Percentiles rank a stretch among this genome's conserved stretches.
Evolutionary conservation across 306 rosid genomes (phyloP).

Genomic region (Lathyrus tuberosus): DNA sequence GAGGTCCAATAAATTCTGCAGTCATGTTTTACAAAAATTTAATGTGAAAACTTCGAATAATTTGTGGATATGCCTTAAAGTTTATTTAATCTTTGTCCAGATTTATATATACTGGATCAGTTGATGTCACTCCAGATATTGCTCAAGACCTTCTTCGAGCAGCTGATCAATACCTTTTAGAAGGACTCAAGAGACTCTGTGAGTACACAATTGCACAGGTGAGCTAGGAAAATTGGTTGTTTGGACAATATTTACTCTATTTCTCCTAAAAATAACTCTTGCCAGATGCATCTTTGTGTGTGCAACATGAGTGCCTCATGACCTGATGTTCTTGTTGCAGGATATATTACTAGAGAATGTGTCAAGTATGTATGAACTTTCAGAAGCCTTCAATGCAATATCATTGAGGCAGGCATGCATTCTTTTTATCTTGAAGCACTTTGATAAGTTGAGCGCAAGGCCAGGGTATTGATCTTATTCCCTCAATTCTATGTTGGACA

Average conservation of each 20-base stretch:
- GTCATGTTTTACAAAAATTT: constrained; percentile 21
- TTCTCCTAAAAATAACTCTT: not conserved
- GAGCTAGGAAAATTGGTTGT: constrained; percentile 34
- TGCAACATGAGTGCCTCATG: constrained; percentile 25
- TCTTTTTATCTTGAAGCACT: constrained; percentile 86
- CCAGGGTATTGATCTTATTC: constrained; percentile 76
- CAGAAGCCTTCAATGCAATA: constrained; percentile 91
- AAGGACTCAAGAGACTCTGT: constrained; percentile 94
- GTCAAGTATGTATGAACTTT: constrained; percentile 92
- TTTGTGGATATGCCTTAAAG: constrained; percentile 34
- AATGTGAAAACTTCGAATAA: constrained; percentile 31
- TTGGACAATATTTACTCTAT: constrained; percentile 1
- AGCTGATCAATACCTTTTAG: constrained; percentile 98
- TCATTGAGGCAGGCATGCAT: constrained; percentile 96
- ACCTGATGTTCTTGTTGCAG: constrained; percentile 47
- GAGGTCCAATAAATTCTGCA: constrained; percentile 60
- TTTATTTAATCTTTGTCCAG: constrained; percentile 46
- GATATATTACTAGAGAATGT: constrained; percentile 90
- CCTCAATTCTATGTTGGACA: constrained; percentile 18
- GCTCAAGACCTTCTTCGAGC: constrained; percentile 99
- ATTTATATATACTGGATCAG: constrained; percentile 95
- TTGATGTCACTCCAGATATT: constrained; percentile 77
- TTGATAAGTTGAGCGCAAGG: constrained; percentile 77
- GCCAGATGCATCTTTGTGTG: not conserved
- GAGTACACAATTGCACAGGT: constrained; percentile 97